A percentile compares a stretch with the other conserved stretches of the same genome.
Conservation (phyloP, 2,329 filamentous ascomycete genomes). For the Ampelomyces quisqualis region DNA sequence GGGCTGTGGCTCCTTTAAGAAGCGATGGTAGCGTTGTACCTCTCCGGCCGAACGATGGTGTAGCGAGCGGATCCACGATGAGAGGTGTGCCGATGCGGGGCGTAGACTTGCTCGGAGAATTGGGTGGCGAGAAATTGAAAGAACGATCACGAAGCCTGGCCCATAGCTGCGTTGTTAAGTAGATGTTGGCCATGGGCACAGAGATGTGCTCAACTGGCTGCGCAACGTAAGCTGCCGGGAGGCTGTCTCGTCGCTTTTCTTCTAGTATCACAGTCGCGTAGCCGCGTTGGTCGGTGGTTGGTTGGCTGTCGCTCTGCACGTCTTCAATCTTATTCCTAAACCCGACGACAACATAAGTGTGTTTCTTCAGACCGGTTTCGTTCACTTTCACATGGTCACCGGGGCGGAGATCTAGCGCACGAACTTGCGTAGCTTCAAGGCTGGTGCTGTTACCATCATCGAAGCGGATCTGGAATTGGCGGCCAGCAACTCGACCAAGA, state of each 20-base stretch:
- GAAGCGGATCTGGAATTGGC: constrained; percentile 51
- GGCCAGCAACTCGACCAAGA: constrained; percentile 48
- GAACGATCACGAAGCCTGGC: constrained; percentile 42
- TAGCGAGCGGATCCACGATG: constrained; percentile 40
- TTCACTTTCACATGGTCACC: constrained; percentile 54
- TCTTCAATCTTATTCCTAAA: constrained; percentile 43
- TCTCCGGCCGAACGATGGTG: constrained; percentile 55
- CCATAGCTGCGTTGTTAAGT: constrained; percentile 50
- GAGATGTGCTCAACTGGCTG: constrained; percentile 32
- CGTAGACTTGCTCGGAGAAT: constrained; percentile 18
- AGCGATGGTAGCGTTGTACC: constrained; percentile 25
- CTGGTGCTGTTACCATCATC: constrained; percentile 50
- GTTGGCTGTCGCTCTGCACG: constrained; percentile 26
- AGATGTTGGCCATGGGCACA: constrained; percentile 46
- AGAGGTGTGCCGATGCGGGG: constrained; percentile 30
- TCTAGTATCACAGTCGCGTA: constrained; percentile 45
- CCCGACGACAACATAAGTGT: constrained; percentile 48
- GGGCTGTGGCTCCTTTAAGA: constrained; percentile 28
- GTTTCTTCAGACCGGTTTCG: constrained; percentile 46
- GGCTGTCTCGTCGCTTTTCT: constrained; percentile 45
- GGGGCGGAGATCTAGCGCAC: constrained; percentile 46
- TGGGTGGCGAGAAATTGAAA: constrained; percentile 31
- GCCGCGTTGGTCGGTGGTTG: constrained; percentile 47
- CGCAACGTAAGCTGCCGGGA: constrained; percentile 21
- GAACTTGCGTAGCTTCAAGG: constrained; percentile 44